phyloP scores from a whole-genome alignment of 2,329 filamentous ascomycete genomes.

The Knufia fluminis region DNA sequence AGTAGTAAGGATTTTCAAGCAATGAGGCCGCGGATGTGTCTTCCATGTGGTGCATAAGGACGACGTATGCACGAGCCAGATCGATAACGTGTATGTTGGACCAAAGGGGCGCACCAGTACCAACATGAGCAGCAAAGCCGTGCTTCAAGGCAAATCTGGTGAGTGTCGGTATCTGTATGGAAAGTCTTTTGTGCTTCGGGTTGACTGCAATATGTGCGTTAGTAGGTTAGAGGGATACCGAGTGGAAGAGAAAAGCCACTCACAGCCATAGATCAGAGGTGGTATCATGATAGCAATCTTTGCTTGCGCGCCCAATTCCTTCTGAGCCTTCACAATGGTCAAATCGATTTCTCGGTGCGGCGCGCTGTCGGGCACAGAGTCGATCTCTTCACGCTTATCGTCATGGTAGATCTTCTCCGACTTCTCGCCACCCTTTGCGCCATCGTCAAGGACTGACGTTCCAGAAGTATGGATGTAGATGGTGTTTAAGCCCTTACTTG shows the following conservation, averaged over 20 bases:
- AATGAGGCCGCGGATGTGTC: constrained; percentile 24
- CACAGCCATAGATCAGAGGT: constrained; percentile 9
- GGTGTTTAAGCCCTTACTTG: constrained; percentile 29
- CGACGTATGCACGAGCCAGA: constrained; percentile 38
- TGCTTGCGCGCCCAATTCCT: constrained; percentile 31
- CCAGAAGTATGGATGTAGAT: constrained; percentile 45
- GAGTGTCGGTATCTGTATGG: constrained; percentile 41
- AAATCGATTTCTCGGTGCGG: constrained; percentile 41
- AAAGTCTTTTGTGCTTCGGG: constrained; percentile 31
- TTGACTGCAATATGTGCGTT: constrained; percentile 22
- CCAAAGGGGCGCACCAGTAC: constrained; percentile 35
- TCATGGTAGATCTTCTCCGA: constrained; percentile 37
- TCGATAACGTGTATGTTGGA: constrained; percentile 41
- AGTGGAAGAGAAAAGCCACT: background rate
- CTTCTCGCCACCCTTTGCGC: constrained; percentile 27
- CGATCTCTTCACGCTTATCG: constrained; percentile 31
- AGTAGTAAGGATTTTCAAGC: constrained; percentile 41
- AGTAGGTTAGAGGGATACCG: background rate
- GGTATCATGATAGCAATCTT: constrained; percentile 43
- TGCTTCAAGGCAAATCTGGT: constrained; percentile 41
- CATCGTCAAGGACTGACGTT: constrained; percentile 34
- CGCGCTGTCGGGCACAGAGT: constrained; percentile 34
- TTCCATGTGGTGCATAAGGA: constrained; percentile 40
- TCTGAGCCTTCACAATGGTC: constrained; percentile 31
- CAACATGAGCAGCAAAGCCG: constrained; percentile 38